Evolutionary conservation across 1,284 basidiomycete species (phyloP).

Genomic region (Melampsora larici-populina): DNA sequence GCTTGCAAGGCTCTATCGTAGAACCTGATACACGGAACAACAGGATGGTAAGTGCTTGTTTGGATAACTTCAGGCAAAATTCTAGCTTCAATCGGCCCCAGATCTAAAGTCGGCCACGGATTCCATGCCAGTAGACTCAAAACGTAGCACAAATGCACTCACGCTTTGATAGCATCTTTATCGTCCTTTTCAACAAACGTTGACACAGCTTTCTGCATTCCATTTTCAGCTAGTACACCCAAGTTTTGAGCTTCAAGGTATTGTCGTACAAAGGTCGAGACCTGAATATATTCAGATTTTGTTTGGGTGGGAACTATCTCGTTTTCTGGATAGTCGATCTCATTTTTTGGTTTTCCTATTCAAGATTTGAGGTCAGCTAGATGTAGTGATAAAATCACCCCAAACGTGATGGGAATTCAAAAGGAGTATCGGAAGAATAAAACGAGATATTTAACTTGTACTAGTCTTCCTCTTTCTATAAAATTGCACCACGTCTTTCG

Average conservation of each 20-base stretch:
- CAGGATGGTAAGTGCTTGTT: constrained; percentile 55
- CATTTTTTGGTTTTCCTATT: constrained; percentile 48
- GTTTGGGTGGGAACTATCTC: background rate
- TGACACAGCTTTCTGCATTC: constrained; percentile 85
- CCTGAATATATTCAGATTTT: constrained; percentile 55
- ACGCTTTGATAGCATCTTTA: constrained; percentile 82
- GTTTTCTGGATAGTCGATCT: constrained; percentile 49
- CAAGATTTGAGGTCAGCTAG: background rate
- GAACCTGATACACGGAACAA: constrained; percentile 56
- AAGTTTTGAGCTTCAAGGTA: constrained; percentile 84
- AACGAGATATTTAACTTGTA: constrained; percentile 41
- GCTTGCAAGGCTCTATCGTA: constrained; percentile 69
- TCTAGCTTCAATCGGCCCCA: constrained; percentile 48
- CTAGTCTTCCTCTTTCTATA: constrained; percentile 72
- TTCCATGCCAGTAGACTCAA: background rate
- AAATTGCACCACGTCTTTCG: constrained; percentile 85
- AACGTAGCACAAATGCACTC: constrained; percentile 52
- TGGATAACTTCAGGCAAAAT: constrained; percentile 62
- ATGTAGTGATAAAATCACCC: constrained; percentile 16
- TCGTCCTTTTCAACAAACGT: constrained; percentile 94
- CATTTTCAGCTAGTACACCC: constrained; percentile 76
- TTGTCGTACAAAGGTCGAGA: constrained; percentile 69
- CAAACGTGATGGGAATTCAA: constrained; percentile 44
- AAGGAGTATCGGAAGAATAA: constrained; percentile 48
- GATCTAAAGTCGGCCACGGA: constrained; percentile 63